phyloP scores from a whole-genome alignment of 2,329 filamentous ascomycete genomes.

The Balansia obtecta region DNA sequence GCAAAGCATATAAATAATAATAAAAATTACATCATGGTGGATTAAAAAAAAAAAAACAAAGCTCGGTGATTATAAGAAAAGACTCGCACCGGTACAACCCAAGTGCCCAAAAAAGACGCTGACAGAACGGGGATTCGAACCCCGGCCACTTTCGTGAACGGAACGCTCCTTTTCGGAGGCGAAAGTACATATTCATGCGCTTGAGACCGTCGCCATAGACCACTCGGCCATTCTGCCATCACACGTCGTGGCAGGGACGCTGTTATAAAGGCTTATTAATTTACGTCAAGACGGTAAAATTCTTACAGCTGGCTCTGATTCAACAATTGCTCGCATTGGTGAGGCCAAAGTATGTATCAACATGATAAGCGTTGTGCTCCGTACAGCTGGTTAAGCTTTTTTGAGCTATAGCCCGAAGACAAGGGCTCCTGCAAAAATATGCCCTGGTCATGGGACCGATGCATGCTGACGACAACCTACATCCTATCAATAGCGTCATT shows the following conservation, averaged over 20 bases:
- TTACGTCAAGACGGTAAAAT: too few species aligned
- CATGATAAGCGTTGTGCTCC: too few species aligned
- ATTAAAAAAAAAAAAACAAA: too few species aligned
- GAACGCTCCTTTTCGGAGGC: constrained; percentile 10
- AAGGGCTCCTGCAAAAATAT: not conserved
- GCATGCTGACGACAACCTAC: not conserved
- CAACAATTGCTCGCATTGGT: too few species aligned
- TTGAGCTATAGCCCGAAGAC: too few species aligned
- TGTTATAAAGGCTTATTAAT: too few species aligned
- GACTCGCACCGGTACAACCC: not conserved
- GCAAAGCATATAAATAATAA: too few species aligned
- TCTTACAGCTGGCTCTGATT: too few species aligned
- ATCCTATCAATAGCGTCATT: not conserved
- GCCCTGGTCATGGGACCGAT: not conserved
- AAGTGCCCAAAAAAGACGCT: constrained; percentile 3
- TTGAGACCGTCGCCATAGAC: constrained; percentile 14
- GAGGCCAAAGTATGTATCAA: too few species aligned
- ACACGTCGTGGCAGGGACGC: too few species aligned
- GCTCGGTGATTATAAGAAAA: not conserved
- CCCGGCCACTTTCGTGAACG: constrained; percentile 15
- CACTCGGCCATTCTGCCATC: constrained; percentile 14
- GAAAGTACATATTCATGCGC: constrained; percentile 10
- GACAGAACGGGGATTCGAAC: constrained; percentile 15
- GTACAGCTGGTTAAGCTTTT: too few species aligned
- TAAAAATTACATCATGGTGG: too few species aligned